Evolutionary conservation across 2,329 filamentous ascomycete species (phyloP).

Genomic region (Paradendryphiella salina): DNA sequence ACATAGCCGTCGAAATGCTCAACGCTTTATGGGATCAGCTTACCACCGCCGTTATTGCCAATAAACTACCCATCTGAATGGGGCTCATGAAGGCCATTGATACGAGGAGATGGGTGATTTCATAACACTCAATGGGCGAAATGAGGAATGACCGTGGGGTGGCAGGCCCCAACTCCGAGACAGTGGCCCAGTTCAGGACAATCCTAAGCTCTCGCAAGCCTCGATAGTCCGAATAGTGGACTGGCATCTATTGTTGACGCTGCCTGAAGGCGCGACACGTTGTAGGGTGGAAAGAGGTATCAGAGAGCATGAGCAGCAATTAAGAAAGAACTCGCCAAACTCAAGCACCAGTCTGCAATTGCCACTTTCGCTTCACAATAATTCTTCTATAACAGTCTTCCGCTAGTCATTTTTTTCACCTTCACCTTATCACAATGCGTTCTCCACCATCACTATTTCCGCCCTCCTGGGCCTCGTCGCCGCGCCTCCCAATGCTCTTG

Average conservation of each 20-base stretch:
- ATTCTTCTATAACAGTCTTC: not conserved
- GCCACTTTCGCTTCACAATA: not conserved
- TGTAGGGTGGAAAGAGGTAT: constrained; percentile 1
- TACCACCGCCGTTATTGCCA: constrained; percentile 4
- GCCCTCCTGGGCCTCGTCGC: constrained; percentile 10
- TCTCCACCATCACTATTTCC: constrained; percentile 12
- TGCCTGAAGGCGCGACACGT: not conserved
- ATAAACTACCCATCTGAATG: not conserved
- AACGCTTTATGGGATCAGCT: constrained; percentile 7
- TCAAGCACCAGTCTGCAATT: constrained; percentile 5
- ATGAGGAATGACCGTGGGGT: not conserved
- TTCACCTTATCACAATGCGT: constrained; percentile 8
- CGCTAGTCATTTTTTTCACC: not conserved
- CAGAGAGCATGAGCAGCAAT: not conserved
- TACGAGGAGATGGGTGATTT: not conserved
- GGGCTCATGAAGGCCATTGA: not conserved
- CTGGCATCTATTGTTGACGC: not conserved
- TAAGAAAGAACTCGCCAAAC: not conserved
- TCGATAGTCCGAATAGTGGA: not conserved
- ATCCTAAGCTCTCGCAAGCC: not conserved
- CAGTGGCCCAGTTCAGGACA: not conserved
- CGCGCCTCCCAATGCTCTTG: constrained; percentile 11
- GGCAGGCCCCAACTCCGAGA: not conserved
- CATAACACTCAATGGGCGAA: not conserved
- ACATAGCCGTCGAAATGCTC: not conserved